Conservation (phyloP, 176 grass and related monocot genomes). For the Raddia guianensis region DNA sequence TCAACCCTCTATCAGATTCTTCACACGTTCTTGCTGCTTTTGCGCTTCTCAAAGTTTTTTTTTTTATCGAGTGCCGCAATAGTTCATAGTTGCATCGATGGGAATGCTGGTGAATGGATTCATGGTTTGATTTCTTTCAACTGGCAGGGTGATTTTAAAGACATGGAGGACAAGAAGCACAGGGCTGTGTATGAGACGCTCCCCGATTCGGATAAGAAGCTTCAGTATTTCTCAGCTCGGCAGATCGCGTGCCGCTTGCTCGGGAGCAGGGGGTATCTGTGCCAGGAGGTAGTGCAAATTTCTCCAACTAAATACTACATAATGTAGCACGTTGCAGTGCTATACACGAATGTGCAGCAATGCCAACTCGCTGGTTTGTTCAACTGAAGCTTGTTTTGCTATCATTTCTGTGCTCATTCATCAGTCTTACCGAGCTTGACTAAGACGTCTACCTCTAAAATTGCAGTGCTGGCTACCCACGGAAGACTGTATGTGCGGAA, state of each 20-base stretch:
- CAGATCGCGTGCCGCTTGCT: conserved; percentile 90
- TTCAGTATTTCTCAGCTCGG: conserved; percentile 83
- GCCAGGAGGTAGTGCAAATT: conserved; percentile 63
- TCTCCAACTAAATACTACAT: neutral
- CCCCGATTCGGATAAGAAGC: conserved; percentile 72
- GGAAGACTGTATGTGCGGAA: conserved; percentile 92
- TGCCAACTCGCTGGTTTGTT: neutral
- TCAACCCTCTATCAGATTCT: neutral
- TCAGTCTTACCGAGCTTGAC: neutral
- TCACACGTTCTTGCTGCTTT: neutral
- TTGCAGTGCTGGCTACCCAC: conserved; percentile 88
- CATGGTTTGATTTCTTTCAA: neutral
- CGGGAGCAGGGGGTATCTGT: conserved; percentile 77
- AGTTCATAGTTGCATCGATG: neutral
- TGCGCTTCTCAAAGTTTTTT: neutral
- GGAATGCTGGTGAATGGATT: neutral
- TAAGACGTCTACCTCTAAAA: conserved; percentile 13
- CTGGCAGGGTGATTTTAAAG: conserved; percentile 74
- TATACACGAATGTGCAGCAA: conserved; percentile 16
- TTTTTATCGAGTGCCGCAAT: too few species aligned
- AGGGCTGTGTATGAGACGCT: conserved; percentile 69
- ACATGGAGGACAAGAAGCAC: conserved; percentile 80
- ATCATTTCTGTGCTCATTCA: neutral
- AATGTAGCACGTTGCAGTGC: neutral
- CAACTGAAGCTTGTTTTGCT: neutral